Evolutionary conservation across 2,329 filamentous ascomycete species (phyloP).

Genomic region (Chalaropsis ovoidea): DNA sequence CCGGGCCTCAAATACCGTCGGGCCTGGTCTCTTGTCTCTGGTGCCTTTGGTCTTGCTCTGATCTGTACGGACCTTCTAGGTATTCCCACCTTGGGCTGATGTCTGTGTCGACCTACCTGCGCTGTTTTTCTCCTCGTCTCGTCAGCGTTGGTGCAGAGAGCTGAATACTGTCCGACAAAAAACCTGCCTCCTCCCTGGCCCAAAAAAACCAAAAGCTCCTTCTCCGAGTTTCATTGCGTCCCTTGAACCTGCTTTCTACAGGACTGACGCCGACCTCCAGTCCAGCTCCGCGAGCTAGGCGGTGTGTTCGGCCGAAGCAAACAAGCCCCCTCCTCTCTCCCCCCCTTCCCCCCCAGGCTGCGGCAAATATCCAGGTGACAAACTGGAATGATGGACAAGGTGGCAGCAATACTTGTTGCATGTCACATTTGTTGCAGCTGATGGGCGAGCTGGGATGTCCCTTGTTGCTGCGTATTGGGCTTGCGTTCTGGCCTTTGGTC

Average conservation of each 20-base stretch:
- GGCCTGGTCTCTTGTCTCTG: not conserved
- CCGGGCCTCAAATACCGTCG: not conserved
- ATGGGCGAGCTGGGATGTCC: not conserved
- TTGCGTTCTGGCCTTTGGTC: not conserved
- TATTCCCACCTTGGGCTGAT: not conserved
- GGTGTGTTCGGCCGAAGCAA: conserved; percentile 7
- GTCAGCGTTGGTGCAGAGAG: no score
- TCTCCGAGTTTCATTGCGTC: not conserved
- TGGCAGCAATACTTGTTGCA: not conserved
- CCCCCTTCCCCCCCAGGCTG: no score
- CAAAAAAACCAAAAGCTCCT: no score
- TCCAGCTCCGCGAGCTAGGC: not conserved
- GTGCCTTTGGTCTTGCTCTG: not conserved
- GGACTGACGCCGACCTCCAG: not conserved
- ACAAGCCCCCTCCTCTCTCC: no score
- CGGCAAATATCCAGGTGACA: not conserved
- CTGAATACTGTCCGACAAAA: no score
- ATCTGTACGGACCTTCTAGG: not conserved
- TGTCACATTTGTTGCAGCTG: not conserved
- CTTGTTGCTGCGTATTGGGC: not conserved
- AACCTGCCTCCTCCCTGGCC: not conserved
- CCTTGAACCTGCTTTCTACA: not conserved
- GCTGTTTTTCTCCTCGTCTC: not conserved
- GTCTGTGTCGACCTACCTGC: not conserved
- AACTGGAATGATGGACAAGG: not conserved